A percentile compares a stretch with the other conserved stretches of the same genome.
Conservation (phyloP, 768 basidiomycete genomes). For the Lactarius vividus region DNA sequence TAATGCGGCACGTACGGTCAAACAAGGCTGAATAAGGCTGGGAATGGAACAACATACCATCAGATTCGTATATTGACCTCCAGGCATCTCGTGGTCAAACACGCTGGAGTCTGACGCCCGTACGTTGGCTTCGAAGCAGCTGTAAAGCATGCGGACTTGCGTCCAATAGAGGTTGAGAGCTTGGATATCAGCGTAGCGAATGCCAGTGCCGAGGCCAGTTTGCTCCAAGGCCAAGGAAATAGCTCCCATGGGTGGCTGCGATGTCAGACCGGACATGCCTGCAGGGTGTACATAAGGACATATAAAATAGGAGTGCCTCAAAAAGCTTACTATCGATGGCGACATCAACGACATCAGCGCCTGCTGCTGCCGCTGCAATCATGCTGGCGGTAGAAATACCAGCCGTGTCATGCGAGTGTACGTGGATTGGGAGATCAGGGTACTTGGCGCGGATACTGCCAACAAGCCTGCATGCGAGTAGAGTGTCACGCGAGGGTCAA, state of each 20-base stretch:
- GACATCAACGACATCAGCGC: conserved; percentile 96
- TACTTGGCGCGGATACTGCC: conserved; percentile 94
- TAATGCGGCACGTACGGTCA: conserved; percentile 34
- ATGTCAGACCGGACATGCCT: conserved; percentile 99
- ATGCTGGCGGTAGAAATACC: conserved; percentile 98
- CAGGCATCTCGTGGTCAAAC: conserved; percentile 99
- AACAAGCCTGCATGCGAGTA: conserved; percentile 59
- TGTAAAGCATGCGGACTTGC: conserved; percentile 91
- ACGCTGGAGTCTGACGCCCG: conserved; percentile 96
- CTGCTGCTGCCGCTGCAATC: conserved; percentile 94
- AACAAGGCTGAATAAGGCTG: conserved; percentile 28
- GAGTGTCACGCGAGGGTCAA: conserved; percentile 12
- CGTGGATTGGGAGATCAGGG: conserved; percentile 97
- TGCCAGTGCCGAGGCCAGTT: conserved; percentile 89
- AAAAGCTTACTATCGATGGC: conserved; percentile 88
- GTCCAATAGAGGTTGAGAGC: conserved; percentile 98
- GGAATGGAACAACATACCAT: conserved; percentile 58
- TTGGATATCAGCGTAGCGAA: conserved; percentile 95
- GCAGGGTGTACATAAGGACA: conserved; percentile 25
- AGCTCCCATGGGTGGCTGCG: conserved; percentile 99
- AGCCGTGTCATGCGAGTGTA: conserved; percentile 99
- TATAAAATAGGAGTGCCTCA: background rate
- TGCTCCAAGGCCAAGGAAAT: conserved; percentile 94
- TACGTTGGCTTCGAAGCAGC: conserved; percentile 98
- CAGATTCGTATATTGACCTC: conserved; percentile 91